A percentile compares a stretch with the other conserved stretches of the same genome.
Conservation (phyloP, 1,284 basidiomycete species). For the Dichomitus squalens region DNA sequence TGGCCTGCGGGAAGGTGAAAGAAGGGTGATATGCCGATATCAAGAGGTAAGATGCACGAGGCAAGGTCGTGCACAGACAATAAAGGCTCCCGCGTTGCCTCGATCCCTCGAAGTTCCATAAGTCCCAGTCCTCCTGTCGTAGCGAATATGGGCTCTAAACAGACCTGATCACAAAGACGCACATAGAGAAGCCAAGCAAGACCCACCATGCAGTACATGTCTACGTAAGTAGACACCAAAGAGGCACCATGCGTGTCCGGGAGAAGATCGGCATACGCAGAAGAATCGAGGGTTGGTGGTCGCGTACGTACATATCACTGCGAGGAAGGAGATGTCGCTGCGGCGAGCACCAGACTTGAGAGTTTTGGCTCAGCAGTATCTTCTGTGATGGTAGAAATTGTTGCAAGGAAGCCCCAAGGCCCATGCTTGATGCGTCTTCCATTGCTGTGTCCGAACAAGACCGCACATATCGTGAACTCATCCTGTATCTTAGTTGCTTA, state of each 20-base stretch:
- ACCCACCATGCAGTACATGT: conserved; percentile 29
- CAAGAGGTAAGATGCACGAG: conserved; percentile 8
- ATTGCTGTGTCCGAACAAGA: conserved; percentile 17
- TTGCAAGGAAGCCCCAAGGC: conserved; percentile 32
- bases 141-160: conserved; percentile 6
- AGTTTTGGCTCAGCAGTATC: conserved; percentile 23
- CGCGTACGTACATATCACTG: conserved; percentile 34
- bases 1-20: conserved; percentile 11
- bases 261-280: conserved; percentile 27
- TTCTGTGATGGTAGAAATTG: conserved; percentile 26
- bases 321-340: conserved; percentile 31
- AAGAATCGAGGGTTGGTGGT: no score
- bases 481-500: no score
- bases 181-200: neutral
- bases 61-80: conserved; percentile 10
- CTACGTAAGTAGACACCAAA: conserved; percentile 26
- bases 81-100: neutral
- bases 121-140: conserved; percentile 3
- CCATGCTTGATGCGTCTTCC: conserved; percentile 17
- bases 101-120: neutral
- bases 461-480: conserved; percentile 23
- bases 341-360: neutral
- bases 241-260: conserved; percentile 14
- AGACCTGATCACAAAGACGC: neutral
- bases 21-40: conserved; percentile 20